Evolutionary conservation across 306 rosid species (phyloP).

Genomic region (Cyamopsis tetragonoloba): DNA sequence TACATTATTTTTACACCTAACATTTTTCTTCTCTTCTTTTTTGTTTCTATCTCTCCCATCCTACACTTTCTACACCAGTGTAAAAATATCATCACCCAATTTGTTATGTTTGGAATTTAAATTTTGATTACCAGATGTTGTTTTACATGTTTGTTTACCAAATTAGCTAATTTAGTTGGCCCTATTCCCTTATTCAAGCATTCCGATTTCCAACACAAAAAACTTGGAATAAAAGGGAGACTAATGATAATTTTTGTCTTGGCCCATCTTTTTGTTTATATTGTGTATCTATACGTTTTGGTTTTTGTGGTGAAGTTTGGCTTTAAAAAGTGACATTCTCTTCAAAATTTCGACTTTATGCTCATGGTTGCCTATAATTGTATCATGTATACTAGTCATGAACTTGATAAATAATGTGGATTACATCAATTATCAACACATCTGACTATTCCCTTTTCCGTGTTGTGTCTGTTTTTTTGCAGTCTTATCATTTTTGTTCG

Average conservation of each 20-base stretch:
- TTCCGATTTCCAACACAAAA: neutral
- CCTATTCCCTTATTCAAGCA: neutral
- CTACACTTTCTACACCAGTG: too few relatives aligned
- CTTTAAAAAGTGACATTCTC: neutral
- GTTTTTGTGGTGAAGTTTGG: neutral
- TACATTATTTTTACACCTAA: too few relatives aligned
- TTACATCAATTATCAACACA: neutral
- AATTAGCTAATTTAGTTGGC: neutral
- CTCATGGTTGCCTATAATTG: neutral
- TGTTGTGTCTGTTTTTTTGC: slow-evolving; percentile 29
- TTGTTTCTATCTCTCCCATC: too few relatives aligned
- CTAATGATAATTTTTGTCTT: neutral
- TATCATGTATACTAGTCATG: neutral
- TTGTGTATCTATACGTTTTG: neutral
- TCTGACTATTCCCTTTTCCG: slow-evolving; percentile 14
- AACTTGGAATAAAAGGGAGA: neutral
- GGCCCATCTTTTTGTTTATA: neutral
- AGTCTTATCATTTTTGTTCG: slow-evolving; percentile 72
- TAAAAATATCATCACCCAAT: too few relatives aligned
- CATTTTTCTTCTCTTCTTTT: too few relatives aligned
- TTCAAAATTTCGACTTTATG: neutral
- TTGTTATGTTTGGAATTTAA: neutral
- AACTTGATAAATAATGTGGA: neutral
- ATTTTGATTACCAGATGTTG: slow-evolving; percentile 28
- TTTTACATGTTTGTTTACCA: neutral